Base-by-base conservation (phyloP, 2,329 filamentous ascomycete species). In the Colletotrichum limetticola region DNA sequence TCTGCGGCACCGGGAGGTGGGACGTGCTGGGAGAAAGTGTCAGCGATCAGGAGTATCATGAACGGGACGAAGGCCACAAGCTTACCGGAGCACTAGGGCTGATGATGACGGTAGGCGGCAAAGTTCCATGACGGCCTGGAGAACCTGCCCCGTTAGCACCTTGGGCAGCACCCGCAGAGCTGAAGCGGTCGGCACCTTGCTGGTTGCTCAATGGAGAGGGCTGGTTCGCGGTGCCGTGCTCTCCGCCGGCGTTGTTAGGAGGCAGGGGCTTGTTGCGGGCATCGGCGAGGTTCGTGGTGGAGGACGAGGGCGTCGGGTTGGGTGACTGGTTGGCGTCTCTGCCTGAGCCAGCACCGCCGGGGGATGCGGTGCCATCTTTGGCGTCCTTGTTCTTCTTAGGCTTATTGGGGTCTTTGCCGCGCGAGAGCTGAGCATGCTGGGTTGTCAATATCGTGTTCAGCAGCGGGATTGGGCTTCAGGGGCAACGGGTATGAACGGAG, bases 1-100 rank as follows among this genome's bases (percentile, higher is more conserved):
- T 99, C 97, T 76, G 95, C 93, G 71, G 95, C 93, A 77, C 97
- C 97, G 60, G 97, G 97, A 74, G 95, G 95, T 63, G 97, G 95
- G 57, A 97, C 87, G 85, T 99, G 97, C 95, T 97, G 77, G 63
- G 65, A 67, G 77, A 62, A 64, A 67, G 64, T 35, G 35, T 58
- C 68, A 28, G 74, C 59, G 74, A 35, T 58, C 68, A 24, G 62
- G 62, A 71, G 55, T 16, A n/a, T 55, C 9, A 32, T 37, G 19
- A 22, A 46, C 14, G 19, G 30, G 5, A 46, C 65, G 71, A 77
- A 69, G 80, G 77, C 71, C 32, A 35, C 32, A 12, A 66, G 74
- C 93, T 87, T 89, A 97, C 94, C 77, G 95, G 95, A 82, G 94
- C 94, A 80, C 96, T 98, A 66, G 95, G 95, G 83, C 95, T 98